These are phyloP conservation scores for Linanthus parryae DNA, from an alignment of 148 eudicot genomes.

Conservation along the genomic window DNA sequence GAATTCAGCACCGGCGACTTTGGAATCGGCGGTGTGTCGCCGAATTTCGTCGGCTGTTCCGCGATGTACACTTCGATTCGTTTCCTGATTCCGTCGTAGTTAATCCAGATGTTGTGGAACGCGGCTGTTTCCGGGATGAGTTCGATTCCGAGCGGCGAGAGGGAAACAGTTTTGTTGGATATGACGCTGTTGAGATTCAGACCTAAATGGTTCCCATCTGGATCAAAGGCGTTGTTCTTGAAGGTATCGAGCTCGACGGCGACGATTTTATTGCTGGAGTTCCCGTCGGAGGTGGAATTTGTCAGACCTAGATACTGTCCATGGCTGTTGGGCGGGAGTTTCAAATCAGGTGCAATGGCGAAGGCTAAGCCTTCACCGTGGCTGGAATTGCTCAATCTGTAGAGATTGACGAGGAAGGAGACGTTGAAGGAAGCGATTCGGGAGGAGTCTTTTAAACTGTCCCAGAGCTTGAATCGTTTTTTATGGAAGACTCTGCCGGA, in stretches of 20 bases:
- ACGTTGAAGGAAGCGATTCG: slow-evolving; percentile 52
- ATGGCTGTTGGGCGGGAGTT: slow-evolving; percentile 31
- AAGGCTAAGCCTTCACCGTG: slow-evolving; percentile 72
- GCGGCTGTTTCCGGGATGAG: slow-evolving; percentile 27
- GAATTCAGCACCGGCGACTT: slow-evolving; percentile 46
- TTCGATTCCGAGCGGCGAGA: slow-evolving; percentile 30
- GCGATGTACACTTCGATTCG: slow-evolving; percentile 47
- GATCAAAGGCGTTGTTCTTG: slow-evolving; percentile 52
- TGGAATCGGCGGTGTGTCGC: slow-evolving; percentile 29
- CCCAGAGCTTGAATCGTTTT: slow-evolving; percentile 41
- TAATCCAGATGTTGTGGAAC: slow-evolving; percentile 63
- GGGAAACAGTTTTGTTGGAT: slow-evolving; percentile 27
- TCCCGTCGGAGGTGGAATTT: slow-evolving; percentile 45
- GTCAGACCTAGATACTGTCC: slow-evolving; percentile 62
- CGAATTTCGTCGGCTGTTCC: slow-evolving; percentile 8
- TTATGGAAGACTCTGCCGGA: slow-evolving; percentile 45
- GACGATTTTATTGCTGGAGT: slow-evolving; percentile 24
- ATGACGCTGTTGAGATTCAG: slow-evolving; percentile 42
- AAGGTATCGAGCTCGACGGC: slow-evolving; percentile 78
- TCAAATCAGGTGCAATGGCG: slow-evolving; percentile 36
- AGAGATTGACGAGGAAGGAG: slow-evolving; percentile 51
- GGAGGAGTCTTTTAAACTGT: background rate
- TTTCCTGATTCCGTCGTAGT: slow-evolving; percentile 46
- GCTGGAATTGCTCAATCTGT: slow-evolving; percentile 5
- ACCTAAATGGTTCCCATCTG: slow-evolving; percentile 72